Base-by-base conservation (phyloP, 768 basidiomycete genomes). In the Tylopilus rubrobrunneus region DNA sequence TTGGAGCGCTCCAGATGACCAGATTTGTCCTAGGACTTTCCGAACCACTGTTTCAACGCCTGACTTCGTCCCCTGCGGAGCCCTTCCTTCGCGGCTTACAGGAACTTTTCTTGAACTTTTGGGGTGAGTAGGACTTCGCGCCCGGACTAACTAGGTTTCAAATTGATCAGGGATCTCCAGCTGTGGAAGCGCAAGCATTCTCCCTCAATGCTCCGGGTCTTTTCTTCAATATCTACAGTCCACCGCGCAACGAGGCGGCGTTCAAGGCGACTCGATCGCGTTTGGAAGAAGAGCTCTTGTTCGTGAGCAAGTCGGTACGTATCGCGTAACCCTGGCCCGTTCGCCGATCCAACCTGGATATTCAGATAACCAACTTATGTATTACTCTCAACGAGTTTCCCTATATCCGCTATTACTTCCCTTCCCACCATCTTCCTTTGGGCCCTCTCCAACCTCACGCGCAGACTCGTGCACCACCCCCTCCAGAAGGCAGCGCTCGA, bases 101-200 rank as follows among this genome's bases (percentile, higher is more conserved):
- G 60, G 97, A 99, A 65, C 76, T 98, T 34, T 98, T 87, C 70
- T 70, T 97, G 59, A 96, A 98, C 70, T 91, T 96, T 71, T 89
- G 91, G 85, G 85, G 96, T 95, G 57, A 52, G 91, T 71, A 28
- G 23, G 27, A 39, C n/a, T 12, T 48, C 37, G 25, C 45, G 27
- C 29, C 6, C 31, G 15, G 21, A 17, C 21, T 21, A 27, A 37
- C 15, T 42, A 49, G 19, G 25, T 33, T 49, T 51, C 50, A 49
- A 57, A 51, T 55, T 61, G 15, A 60, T 53, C 27, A 45, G 37
- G 29, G 19, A 15, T 34, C 41, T 56, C 45, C 49, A 98, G 96
- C 89, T 14, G 76, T 85, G 49, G 96, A 99, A 71, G 81, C 89
- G 5, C 89, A 93, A 64, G 77, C 83, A 9, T 99, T 96, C 76